phyloP scores from a whole-genome alignment of 2,329 filamentous ascomycete genomes.

The Zarea fungicola region DNA sequence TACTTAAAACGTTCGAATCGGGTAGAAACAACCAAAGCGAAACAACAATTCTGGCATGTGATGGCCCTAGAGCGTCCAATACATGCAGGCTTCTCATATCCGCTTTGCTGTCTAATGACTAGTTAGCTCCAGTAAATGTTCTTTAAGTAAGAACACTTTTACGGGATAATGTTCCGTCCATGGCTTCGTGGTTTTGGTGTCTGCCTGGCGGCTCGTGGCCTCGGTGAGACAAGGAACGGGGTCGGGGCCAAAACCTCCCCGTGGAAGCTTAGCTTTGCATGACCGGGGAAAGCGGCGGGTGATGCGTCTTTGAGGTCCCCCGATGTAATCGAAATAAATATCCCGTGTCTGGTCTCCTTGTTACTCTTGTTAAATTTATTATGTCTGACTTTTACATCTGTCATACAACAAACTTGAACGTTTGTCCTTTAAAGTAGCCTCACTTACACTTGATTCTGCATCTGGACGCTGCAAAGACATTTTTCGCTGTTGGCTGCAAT shows the following conservation, averaged over 20 bases:
- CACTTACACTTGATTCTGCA: too few species aligned
- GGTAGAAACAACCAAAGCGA: too few species aligned
- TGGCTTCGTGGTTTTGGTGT: neutral
- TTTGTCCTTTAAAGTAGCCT: too few species aligned
- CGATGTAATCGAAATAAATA: constrained; percentile 6
- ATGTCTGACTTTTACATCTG: too few species aligned
- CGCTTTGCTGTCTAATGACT: too few species aligned
- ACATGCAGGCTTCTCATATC: too few species aligned
- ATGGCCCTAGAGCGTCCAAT: neutral
- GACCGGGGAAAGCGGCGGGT: neutral
- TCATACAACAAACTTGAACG: too few species aligned
- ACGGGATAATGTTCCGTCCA: too few species aligned
- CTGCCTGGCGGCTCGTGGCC: neutral
- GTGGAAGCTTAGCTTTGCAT: neutral
- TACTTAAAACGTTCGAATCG: neutral
- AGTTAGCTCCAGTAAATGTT: neutral
- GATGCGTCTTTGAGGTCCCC: neutral
- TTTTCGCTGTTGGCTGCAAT: too few species aligned
- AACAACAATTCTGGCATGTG: constrained; percentile 3
- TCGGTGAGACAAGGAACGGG: constrained; percentile 6
- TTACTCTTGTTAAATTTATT: too few species aligned
- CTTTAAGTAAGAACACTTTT: too few species aligned
- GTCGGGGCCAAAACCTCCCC: constrained; percentile 2
- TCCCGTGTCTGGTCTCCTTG: neutral
- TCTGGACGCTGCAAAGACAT: too few species aligned